A percentile compares a stretch with the other conserved stretches of the same genome.
Evolutionary conservation across 2,329 filamentous ascomycete species (phyloP).

Genomic region (Aspergillus fumigatus): DNA sequence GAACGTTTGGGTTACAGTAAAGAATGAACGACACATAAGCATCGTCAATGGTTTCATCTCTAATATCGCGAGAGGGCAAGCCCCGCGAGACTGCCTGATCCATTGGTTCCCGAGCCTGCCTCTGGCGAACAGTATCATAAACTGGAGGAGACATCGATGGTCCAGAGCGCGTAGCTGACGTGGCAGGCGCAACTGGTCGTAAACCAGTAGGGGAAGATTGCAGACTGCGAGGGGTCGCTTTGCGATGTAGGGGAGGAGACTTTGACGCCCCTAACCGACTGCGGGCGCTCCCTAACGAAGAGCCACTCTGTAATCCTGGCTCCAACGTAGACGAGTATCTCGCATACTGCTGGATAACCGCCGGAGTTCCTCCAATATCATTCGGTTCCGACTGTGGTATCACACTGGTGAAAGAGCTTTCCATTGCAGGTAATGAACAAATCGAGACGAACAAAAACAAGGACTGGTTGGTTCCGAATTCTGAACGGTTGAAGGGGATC

Average conservation of each 20-base stretch:
- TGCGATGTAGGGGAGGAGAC: slow-evolving; percentile 36
- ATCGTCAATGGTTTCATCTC: slow-evolving; percentile 68
- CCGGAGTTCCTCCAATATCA: slow-evolving; percentile 22
- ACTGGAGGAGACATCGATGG: slow-evolving; percentile 40
- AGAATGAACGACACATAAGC: slow-evolving; percentile 82
- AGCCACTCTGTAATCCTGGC: slow-evolving; percentile 32
- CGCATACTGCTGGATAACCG: slow-evolving; percentile 38
- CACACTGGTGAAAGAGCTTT: slow-evolving; percentile 27
- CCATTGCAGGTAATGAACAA: slow-evolving; percentile 20
- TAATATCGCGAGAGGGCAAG: slow-evolving; percentile 65
- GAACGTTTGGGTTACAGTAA: slow-evolving; percentile 82
- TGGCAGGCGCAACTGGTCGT: slow-evolving; percentile 24
- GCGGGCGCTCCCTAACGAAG: slow-evolving; percentile 33
- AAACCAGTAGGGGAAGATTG: slow-evolving; percentile 36
- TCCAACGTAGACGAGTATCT: slow-evolving; percentile 33
- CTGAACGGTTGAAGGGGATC: not conserved
- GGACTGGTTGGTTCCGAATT: not conserved
- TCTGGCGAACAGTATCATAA: slow-evolving; percentile 28
- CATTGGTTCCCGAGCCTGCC: slow-evolving; percentile 26
- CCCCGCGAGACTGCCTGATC: slow-evolving; percentile 45
- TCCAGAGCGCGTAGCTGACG: slow-evolving; percentile 27
- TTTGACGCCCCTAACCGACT: slow-evolving; percentile 28
- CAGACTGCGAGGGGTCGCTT: slow-evolving; percentile 34
- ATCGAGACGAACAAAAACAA: not conserved
- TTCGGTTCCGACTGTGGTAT: slow-evolving; percentile 24